A percentile compares a stretch with the other conserved stretches of the same genome.
These are phyloP conservation scores for Syncephalastrum racemosum DNA, from an alignment of 371 early-diverging fungal genomes.

Conservation along the genomic window DNA sequence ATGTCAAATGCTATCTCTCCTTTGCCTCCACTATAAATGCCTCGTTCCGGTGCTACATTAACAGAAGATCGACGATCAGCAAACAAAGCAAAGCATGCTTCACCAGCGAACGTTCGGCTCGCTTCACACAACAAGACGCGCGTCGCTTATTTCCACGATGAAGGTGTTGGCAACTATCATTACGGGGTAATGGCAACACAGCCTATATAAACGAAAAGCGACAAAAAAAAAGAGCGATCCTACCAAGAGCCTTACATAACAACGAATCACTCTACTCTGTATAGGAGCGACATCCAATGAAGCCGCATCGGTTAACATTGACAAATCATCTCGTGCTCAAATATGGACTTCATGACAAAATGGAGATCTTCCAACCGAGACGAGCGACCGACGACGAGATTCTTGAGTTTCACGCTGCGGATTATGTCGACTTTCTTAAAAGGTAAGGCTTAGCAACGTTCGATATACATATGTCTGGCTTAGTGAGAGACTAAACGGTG, in stretches of 20 bases:
- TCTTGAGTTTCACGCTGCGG: constrained; percentile 92
- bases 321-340: constrained; percentile 90
- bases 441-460: constrained; percentile 47
- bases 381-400: constrained; percentile 96
- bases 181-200: constrained; percentile 65
- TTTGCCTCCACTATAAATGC: constrained; percentile 20
- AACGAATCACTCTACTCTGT: constrained; percentile 6
- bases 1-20: neutral
- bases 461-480: neutral
- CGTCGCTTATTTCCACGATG: constrained; percentile 87
- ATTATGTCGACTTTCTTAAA: constrained; percentile 98
- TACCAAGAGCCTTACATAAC: neutral
- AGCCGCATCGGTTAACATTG: constrained; percentile 90
- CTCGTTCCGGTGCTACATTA: constrained; percentile 42
- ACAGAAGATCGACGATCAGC: constrained; percentile 39
- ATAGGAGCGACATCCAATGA: constrained; percentile 93
- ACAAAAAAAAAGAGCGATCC: neutral
- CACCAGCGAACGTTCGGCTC: constrained; percentile 31
- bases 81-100: constrained; percentile 36
- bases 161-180: constrained; percentile 87
- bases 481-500: neutral
- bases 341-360: constrained; percentile 82
- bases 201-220: too few species aligned
- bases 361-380: constrained; percentile 90
- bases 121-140: constrained; percentile 56